These are phyloP conservation scores for Westerdykella sp. DNA, from an alignment of 2,329 filamentous ascomycete species.

Conservation along the genomic window DNA sequence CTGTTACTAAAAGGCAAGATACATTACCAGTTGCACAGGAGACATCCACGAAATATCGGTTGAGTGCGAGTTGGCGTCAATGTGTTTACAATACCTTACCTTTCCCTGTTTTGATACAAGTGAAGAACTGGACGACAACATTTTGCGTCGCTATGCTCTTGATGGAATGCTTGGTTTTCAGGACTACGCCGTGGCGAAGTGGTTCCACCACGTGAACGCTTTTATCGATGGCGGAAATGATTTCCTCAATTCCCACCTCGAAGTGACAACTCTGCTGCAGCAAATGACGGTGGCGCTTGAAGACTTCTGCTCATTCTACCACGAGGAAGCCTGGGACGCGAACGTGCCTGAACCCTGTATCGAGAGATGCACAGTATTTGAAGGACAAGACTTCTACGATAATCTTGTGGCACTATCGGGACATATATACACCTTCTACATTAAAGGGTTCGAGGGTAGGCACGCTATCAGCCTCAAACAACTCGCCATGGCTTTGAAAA, in stretches of 20 bases:
- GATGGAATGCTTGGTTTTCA: constrained; percentile 22
- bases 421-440: constrained; percentile 14
- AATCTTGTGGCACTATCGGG: constrained; percentile 20
- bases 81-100: too few species aligned
- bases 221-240: constrained; percentile 14
- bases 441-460: too few species aligned
- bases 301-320: constrained; percentile 14
- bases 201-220: constrained; percentile 24
- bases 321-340: constrained; percentile 13
- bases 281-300: constrained; percentile 12
- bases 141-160: constrained; percentile 10
- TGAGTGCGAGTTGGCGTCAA: too few species aligned
- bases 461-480: too few species aligned
- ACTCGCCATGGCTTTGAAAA: too few species aligned
- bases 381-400: constrained; percentile 13
- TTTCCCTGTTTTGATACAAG: constrained; percentile 10
- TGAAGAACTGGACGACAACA: constrained; percentile 5
- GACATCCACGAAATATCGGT: too few species aligned
- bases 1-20: too few species aligned
- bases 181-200: constrained; percentile 27
- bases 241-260: constrained; percentile 10
- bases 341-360: constrained; percentile 4
- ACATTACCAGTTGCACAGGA: too few species aligned
- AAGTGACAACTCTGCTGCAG: constrained; percentile 3
- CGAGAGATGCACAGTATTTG: constrained; percentile 10